Evolutionary conservation across 495 filamentous ascomycete species (phyloP).

Genomic region (Talaromyces stipitatus): DNA sequence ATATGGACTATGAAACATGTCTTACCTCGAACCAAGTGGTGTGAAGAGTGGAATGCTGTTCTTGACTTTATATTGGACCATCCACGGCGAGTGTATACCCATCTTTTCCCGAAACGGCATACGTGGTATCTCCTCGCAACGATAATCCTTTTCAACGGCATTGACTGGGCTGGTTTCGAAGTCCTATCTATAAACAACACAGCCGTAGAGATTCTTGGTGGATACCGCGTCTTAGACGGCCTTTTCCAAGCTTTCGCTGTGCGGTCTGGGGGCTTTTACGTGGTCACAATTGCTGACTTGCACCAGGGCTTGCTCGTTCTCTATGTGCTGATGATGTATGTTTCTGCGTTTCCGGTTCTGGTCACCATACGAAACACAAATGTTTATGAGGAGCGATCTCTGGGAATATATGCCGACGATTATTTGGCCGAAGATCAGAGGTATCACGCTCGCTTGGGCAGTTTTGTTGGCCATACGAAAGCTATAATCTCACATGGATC

Average conservation of each 20-base stretch:
- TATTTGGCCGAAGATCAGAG: constrained; percentile 10
- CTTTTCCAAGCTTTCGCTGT: constrained; percentile 81
- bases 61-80: constrained; percentile 76
- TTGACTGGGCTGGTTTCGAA: constrained; percentile 79
- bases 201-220: constrained; percentile 45
- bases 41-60: constrained; percentile 50
- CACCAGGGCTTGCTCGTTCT: constrained; percentile 68
- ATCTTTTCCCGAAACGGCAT: constrained; percentile 67
- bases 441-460: constrained; percentile 1
- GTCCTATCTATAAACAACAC: constrained; percentile 69
- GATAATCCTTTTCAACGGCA: constrained; percentile 66
- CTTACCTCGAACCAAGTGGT: constrained; percentile 34
- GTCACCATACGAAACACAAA: constrained; percentile 62
- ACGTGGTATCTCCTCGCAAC: constrained; percentile 76
- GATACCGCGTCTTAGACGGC: constrained; percentile 63
- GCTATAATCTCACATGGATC: constrained; percentile 7
- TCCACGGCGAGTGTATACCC: constrained; percentile 73
- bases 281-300: constrained; percentile 63
- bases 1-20: constrained; percentile 54
- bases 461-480: not conserved
- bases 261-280: constrained; percentile 76
- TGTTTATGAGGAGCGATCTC: constrained; percentile 68
- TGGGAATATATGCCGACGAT: constrained; percentile 54
- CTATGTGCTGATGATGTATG: constrained; percentile 93
- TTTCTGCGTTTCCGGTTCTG: constrained; percentile 50